phyloP scores from a whole-genome alignment of 495 filamentous ascomycete species.

The Hyaloscypha hepaticicola region DNA sequence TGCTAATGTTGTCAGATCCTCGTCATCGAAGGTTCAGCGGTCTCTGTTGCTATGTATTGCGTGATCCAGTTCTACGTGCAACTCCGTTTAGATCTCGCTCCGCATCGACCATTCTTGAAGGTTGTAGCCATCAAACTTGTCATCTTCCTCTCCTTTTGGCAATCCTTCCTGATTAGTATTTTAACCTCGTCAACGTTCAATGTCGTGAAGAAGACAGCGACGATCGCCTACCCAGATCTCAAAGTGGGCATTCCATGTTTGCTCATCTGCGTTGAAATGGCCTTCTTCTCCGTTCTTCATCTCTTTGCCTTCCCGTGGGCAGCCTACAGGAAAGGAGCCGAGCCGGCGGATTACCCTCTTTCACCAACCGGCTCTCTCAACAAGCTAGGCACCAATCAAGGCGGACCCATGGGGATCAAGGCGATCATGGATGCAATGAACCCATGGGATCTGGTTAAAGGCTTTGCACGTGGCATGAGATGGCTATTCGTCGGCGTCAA shows the following conservation, averaged over 20 bases:
- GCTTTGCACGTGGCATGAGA: conserved; percentile 69
- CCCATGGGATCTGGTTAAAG: conserved; percentile 80
- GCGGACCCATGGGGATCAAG: conserved; percentile 57
- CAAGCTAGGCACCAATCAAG: conserved; percentile 49
- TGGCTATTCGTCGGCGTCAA: conserved; percentile 79
- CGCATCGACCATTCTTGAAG: conserved; percentile 76
- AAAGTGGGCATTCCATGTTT: conserved; percentile 79
- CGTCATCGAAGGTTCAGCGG: conserved; percentile 67
- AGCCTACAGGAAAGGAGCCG: conserved; percentile 55
- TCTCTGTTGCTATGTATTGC: conserved; percentile 89
- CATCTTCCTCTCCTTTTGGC: conserved; percentile 96
- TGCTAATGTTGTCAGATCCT: conserved; percentile 50
- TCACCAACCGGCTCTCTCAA: conserved; percentile 37
- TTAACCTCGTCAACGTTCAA: conserved; percentile 58
- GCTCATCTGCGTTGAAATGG: conserved; percentile 86
- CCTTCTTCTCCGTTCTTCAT: conserved; percentile 75
- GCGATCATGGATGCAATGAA: conserved; percentile 76
- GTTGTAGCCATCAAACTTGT: conserved; percentile 88
- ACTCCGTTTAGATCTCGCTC: conserved; percentile 63
- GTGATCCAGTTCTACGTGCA: conserved; percentile 89
- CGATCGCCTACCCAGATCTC: conserved; percentile 68
- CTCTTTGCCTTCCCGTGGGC: conserved; percentile 80
- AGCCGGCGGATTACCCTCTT: conserved; percentile 35
- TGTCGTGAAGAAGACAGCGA: conserved; percentile 58
- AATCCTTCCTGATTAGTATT: conserved; percentile 69